phyloP scores from a whole-genome alignment of 179 eudicot species.

The Amaranthus tricolor region DNA sequence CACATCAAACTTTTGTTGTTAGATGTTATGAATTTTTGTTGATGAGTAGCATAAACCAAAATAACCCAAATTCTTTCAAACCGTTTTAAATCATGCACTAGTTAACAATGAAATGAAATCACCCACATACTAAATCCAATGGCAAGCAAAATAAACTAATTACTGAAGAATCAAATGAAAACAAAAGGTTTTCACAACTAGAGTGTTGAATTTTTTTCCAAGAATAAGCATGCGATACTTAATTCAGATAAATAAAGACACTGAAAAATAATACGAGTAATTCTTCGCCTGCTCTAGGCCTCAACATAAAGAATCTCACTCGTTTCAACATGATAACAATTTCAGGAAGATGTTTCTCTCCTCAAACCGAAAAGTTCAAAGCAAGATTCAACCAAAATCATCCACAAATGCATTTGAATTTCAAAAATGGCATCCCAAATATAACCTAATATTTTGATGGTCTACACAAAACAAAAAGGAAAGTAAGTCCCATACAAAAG shows the following conservation, averaged over 20 bases:
- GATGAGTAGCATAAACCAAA: not conserved
- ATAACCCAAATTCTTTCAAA: not conserved
- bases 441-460: not conserved
- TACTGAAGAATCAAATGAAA: too few species aligned
- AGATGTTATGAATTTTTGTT: too few species aligned
- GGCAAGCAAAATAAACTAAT: not conserved
- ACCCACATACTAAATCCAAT: not conserved
- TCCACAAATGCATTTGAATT: not conserved
- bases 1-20: too few species aligned
- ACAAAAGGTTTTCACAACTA: not conserved
- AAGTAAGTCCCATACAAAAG: not conserved
- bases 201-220: not conserved
- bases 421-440: not conserved
- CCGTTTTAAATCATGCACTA: not conserved
- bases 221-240: not conserved
- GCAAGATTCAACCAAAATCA: too few species aligned
- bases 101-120: not conserved
- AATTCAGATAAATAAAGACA: too few species aligned
- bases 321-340: too few species aligned
- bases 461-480: not conserved
- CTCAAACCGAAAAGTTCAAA: too few species aligned
- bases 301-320: too few species aligned
- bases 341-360: too few species aligned
- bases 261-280: too few species aligned
- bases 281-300: too few species aligned